A percentile compares a stretch with the other conserved stretches of the same genome.
These are phyloP conservation scores for Myochromella boudieri DNA, from an alignment of 768 basidiomycete genomes.

Conservation along the genomic window DNA sequence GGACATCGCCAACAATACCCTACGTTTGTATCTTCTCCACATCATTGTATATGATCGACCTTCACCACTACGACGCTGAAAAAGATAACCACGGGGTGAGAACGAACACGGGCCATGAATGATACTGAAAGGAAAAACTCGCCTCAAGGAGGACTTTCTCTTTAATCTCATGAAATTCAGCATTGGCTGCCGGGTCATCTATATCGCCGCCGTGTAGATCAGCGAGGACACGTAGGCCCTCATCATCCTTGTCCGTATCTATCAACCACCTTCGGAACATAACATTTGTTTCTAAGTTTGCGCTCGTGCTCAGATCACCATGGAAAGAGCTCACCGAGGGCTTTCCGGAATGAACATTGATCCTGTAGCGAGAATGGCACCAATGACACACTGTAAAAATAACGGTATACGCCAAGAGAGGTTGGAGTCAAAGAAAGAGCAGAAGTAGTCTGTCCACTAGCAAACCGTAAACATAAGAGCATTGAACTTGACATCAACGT, in stretches of 20 bases:
- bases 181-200: conserved; percentile 61
- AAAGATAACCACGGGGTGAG: too few relatives aligned
- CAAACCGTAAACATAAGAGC: neutral
- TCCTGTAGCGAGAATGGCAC: conserved; percentile 71
- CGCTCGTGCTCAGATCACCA: too few relatives aligned
- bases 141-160: conserved; percentile 74
- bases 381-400: conserved; percentile 80
- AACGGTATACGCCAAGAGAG: conserved; percentile 84
- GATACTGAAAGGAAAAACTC: conserved; percentile 23
- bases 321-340: conserved; percentile 64
- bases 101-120: neutral
- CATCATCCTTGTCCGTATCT: conserved; percentile 79
- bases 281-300: neutral
- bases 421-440: conserved; percentile 79
- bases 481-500: too few relatives aligned
- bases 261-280: conserved; percentile 75
- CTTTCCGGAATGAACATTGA: conserved; percentile 83
- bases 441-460: conserved; percentile 90
- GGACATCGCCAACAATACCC: conserved; percentile 93
- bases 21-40: conserved; percentile 84
- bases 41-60: conserved; percentile 74
- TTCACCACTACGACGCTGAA: conserved; percentile 74
- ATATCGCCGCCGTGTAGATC: conserved; percentile 86
- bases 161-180: conserved; percentile 89
- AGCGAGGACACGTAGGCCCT: conserved; percentile 83